These are phyloP conservation scores for Trametes villosa DNA, from an alignment of 768 basidiomycete species.

Conservation along the genomic window DNA sequence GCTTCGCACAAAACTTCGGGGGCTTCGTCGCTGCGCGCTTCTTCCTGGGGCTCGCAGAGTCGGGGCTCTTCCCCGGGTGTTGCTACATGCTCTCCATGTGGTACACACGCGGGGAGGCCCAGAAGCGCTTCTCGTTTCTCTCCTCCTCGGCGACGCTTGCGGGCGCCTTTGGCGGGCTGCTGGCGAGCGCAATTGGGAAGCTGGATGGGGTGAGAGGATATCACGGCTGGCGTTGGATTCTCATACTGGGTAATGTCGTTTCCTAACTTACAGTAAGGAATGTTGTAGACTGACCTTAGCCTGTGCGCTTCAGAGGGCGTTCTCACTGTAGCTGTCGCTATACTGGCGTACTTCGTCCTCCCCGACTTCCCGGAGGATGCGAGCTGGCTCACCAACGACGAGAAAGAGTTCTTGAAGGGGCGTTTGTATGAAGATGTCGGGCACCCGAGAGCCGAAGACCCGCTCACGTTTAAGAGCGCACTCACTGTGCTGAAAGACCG, in stretches of 20 bases:
- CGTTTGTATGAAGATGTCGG: slow-evolving; percentile 36
- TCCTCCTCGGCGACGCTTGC: slow-evolving; percentile 45
- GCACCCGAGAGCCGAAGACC: slow-evolving; percentile 27
- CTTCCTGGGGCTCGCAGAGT: slow-evolving; percentile 4
- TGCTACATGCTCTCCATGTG: slow-evolving; percentile 42
- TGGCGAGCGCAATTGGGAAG: slow-evolving; percentile 39
- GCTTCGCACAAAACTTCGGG: slow-evolving; percentile 37
- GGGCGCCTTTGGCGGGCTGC: slow-evolving; percentile 42
- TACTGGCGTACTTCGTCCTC: slow-evolving; percentile 39
- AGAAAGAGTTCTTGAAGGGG: slow-evolving; percentile 35
- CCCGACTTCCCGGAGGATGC: slow-evolving; percentile 39
- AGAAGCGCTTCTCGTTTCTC: slow-evolving; percentile 42
- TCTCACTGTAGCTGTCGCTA: slow-evolving; percentile 39
- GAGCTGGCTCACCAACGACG: slow-evolving; percentile 37
- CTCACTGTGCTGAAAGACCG: slow-evolving; percentile 33
- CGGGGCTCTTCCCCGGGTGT: slow-evolving; percentile 37
- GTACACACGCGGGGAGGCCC: slow-evolving; percentile 43
- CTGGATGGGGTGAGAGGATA: slow-evolving; percentile 37
- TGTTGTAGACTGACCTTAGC: neutral
- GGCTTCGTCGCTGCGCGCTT: slow-evolving; percentile 42
- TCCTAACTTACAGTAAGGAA: too few relatives aligned
- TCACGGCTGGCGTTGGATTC: slow-evolving; percentile 39
- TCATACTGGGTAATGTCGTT: slow-evolving; percentile 34
- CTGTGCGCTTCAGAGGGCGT: slow-evolving; percentile 45
- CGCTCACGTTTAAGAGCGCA: slow-evolving; percentile 24